Evolutionary conservation across 148 eudicot species (phyloP), one percentile per base, ranked within the genome.

Genomic region (Talinum fruticosum): DNA sequence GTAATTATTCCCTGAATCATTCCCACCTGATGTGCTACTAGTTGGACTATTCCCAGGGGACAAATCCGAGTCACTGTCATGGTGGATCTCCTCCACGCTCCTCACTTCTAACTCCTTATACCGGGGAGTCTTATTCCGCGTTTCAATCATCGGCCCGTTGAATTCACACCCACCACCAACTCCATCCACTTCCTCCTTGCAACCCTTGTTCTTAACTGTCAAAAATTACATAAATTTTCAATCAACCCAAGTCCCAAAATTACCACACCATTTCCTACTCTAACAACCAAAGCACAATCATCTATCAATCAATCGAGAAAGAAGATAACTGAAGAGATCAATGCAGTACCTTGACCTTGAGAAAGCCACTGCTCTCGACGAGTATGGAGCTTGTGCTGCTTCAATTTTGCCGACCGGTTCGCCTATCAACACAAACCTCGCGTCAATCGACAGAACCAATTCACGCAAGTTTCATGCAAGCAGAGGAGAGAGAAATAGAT

Each of bases 311-410:
- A 76, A 61, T 19, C 61, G 2, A 69, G 10, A 21, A 24, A 4
- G 2, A 41, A 21, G 0, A 72, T 1, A 53, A 62, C 10, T 3
- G 24, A 30, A 75, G 34, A 79, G 57, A 79, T 57, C 66, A 47
- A 66, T 66, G 74, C 73, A 36, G 49, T 75, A 96, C 99, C 97
- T 89, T 90, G 94, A 28, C 99, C 97, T 88, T 90, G 94, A 28
- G 97, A 90, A 66, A 96, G 94, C 92, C 90, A 96, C 92, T 96
- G 97, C 80, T 89, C 94, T 12, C 95, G 93, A 41, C 97, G 97
- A 77, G 92, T 97, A 85, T 93, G 97, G 32, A 89, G 93, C 93
- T 96, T 96, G 85, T 86, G 85, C 87, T 93, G 97, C 88, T 90
- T 93, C 93, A 96, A 77, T 84, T 93, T 91, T n/a, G 97, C 97